Evolutionary conservation across 257 asterid genomes (phyloP), one percentile per base, ranked within the genome.

Genomic region (Jaltomata sinuosa): DNA sequence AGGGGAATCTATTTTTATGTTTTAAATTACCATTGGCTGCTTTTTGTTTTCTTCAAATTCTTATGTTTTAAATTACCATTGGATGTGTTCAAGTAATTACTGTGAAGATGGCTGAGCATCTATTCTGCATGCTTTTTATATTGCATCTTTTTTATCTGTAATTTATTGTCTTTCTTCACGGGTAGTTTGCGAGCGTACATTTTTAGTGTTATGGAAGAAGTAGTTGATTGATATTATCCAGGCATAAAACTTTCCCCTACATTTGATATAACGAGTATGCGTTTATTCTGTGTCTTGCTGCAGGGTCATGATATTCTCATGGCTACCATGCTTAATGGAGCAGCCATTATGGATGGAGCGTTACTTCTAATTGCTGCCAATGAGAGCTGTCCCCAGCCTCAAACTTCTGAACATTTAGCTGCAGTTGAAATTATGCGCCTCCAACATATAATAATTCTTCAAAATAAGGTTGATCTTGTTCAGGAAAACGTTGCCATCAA

Each of bases 291-390:
- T 11, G 27, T 40, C 80, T 74, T 83, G 21, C 61, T 59, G 40
- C 88, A 94, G 98, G 98, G 98, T 67, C 98, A 95, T 52, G 98
- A 95, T 90, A 95, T 95, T 93, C 98, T 95, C 89, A 95, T 95
- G 98, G 98, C 98, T 86, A 95, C 98, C 7, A 95, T 95, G 98
- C 98, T 95, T 90, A 95, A 95, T 62, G 98, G 98, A 84, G 98
- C 98, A 3, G 98, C 98, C 64, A 95, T 95, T 80, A 95, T 95
- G 98, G 98, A 95, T 84, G 98, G 98, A 36, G 98, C 98, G 29
- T 88, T 95, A 79, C 98, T 95, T 85, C 97, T 95, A 47, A 95
- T 95, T 85, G 98, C 98, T 62, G 98, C 98, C 83, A 95, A 95
- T 81, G 98, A 95, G 86, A 95, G 97, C 71, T 95, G 98, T 85